Conservation (phyloP, 495 filamentous ascomycete species). For the Pyronema omphalodes region DNA sequence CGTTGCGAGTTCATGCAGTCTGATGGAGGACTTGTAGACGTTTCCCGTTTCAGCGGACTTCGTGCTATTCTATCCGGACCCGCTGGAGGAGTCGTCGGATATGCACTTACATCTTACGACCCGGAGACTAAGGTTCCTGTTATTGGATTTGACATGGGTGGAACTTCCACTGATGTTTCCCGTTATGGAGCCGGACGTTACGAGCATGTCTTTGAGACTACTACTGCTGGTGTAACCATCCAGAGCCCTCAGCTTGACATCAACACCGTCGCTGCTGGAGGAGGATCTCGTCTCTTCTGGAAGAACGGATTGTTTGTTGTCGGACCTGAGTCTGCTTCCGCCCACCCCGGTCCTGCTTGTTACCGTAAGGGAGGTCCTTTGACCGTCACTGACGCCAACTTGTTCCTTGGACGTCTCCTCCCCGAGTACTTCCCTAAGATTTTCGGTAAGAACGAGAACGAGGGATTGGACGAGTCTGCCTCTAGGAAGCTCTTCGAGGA, state of each 20-base stretch:
- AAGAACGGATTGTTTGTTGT: conserved; percentile 92
- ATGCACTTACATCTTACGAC: conserved; percentile 86
- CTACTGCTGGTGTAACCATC: conserved; percentile 85
- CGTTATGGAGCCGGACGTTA: conserved; percentile 75
- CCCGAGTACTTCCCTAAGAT: conserved; percentile 97
- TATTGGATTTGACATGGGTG: conserved; percentile 91
- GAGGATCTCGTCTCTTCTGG: conserved; percentile 77
- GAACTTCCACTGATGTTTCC: conserved; percentile 88
- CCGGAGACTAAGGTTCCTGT: conserved; percentile 69
- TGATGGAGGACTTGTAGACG: conserved; percentile 63
- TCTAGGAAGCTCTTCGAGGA: conserved; percentile 61
- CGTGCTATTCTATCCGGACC: conserved; percentile 64
- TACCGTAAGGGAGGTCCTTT: conserved; percentile 87
- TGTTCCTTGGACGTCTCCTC: conserved; percentile 70
- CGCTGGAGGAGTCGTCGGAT: conserved; percentile 75
- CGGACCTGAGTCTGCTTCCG: conserved; percentile 81
- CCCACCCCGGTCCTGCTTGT: conserved; percentile 84
- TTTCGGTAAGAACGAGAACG: conserved; percentile 80
- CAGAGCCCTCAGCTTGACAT: conserved; percentile 94
- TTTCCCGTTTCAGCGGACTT: conserved; percentile 55
- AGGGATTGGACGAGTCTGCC: conserved; percentile 61
- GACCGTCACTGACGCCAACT: conserved; percentile 85
- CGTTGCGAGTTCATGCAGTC: conserved; percentile 79
- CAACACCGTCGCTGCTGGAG: conserved; percentile 90
- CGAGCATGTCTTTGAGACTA: conserved; percentile 95